Conservation (phyloP, 495 filamentous ascomycete species). For the Entonaema liquescens region DNA sequence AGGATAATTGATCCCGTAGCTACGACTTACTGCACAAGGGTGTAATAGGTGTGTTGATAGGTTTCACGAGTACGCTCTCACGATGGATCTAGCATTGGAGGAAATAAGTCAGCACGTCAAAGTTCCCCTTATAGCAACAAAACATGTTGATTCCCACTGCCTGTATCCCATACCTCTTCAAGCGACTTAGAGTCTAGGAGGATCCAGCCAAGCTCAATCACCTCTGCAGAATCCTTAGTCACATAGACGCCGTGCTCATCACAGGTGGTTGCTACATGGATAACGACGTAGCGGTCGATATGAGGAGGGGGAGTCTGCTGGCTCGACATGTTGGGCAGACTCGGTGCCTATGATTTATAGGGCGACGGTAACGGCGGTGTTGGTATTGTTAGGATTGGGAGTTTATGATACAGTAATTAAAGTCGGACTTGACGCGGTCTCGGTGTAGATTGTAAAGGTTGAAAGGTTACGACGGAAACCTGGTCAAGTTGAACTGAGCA, state of each 20-base stretch:
- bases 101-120: slow-evolving; percentile 27
- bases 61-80: slow-evolving; percentile 96
- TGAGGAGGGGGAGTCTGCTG: slow-evolving; percentile 61
- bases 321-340: slow-evolving; percentile 51
- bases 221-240: slow-evolving; percentile 98
- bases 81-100: slow-evolving; percentile 74
- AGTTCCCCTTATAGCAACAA: slow-evolving; percentile 6
- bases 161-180: slow-evolving; percentile 75
- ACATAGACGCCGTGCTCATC: slow-evolving; percentile 99
- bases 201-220: slow-evolving; percentile 99
- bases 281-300: slow-evolving; percentile 94
- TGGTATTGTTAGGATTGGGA: not conserved
- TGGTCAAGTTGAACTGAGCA: slow-evolving; percentile 3
- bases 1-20: not conserved
- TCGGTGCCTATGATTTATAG: slow-evolving; percentile 3
- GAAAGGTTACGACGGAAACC: slow-evolving; percentile 24
- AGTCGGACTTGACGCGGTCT: slow-evolving; percentile 19
- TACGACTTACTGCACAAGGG: slow-evolving; percentile 92
- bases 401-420: slow-evolving; percentile 31
- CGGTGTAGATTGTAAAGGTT: slow-evolving; percentile 4
- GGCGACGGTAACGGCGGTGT: not conserved
- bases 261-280: slow-evolving; percentile 98
- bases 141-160: not conserved
- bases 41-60: slow-evolving; percentile 97
- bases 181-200: slow-evolving; percentile 88